Evolutionary conservation across 257 asterid species (phyloP).

Genomic region (Rehmannia glutinosa): DNA sequence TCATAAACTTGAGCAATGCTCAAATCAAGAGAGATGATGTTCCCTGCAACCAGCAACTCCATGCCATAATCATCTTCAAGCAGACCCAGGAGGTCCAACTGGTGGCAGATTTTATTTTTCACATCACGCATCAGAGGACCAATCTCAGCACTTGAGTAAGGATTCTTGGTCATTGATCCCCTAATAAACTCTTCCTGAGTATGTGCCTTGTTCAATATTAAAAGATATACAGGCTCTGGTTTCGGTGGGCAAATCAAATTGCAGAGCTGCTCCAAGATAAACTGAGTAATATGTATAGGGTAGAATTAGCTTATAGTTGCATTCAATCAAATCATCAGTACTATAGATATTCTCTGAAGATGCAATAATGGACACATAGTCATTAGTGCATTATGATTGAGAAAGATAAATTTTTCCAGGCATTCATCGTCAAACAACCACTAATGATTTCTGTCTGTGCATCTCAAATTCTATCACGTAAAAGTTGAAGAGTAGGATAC

Average conservation of each 20-base stretch:
- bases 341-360: background rate
- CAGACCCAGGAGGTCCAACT: constrained; percentile 94
- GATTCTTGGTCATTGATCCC: constrained; percentile 99
- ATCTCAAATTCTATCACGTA: background rate
- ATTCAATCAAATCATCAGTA: background rate
- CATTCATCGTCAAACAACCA: background rate
- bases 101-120: constrained; percentile 96
- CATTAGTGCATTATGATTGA: background rate
- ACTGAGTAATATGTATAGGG: constrained; percentile 39
- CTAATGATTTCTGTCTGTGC: constrained; percentile 1
- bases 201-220: constrained; percentile 91
- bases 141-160: constrained; percentile 94
- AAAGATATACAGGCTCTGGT: constrained; percentile 78
- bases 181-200: constrained; percentile 98
- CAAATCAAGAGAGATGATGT: constrained; percentile 91
- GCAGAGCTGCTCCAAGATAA: constrained; percentile 98
- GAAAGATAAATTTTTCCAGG: background rate
- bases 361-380: background rate
- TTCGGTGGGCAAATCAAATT: constrained; percentile 93
- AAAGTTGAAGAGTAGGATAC: background rate
- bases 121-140: constrained; percentile 99
- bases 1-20: constrained; percentile 91
- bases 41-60: constrained; percentile 97
- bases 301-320: constrained; percentile 9
- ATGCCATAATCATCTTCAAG: constrained; percentile 96